Conservation (phyloP, 345 rosid genomes). For the Excoecaria cochinchinensis region DNA sequence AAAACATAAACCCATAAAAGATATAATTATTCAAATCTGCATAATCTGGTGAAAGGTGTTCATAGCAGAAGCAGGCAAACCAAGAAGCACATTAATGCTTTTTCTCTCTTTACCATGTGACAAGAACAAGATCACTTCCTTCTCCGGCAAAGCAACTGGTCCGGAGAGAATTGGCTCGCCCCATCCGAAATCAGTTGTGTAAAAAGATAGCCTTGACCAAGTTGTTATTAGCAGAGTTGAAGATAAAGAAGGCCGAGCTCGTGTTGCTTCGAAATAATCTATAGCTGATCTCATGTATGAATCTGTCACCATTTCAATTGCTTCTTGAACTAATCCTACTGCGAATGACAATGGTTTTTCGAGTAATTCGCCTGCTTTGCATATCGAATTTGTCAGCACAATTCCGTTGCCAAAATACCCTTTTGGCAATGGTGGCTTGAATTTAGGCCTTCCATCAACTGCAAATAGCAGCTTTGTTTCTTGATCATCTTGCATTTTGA, state of each 20-base stretch:
- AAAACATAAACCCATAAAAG: too few species aligned
- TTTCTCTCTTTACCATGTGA: conserved; percentile 79
- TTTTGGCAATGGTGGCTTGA: conserved; percentile 71
- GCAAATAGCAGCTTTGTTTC: conserved; percentile 82
- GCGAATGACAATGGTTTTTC: conserved; percentile 61
- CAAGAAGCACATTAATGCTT: conserved; percentile 83
- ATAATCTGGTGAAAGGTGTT: conserved; percentile 57
- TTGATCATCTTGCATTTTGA: conserved; percentile 58
- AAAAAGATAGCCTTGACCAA: conserved; percentile 81
- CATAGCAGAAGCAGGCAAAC: conserved; percentile 81
- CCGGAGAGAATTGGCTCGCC: conserved; percentile 80
- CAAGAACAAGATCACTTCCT: conserved; percentile 80
- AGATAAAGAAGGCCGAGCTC: conserved; percentile 79
- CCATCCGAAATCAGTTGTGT: conserved; percentile 89
- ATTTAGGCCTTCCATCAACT: conserved; percentile 82
- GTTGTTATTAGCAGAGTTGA: conserved; percentile 84
- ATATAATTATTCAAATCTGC: conserved; percentile 31
- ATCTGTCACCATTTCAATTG: conserved; percentile 74
- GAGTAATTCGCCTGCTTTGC: conserved; percentile 61
- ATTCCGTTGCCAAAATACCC: conserved; percentile 92
- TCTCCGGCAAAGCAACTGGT: conserved; percentile 88
- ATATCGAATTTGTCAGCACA: conserved; percentile 66
- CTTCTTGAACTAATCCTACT: conserved; percentile 59
- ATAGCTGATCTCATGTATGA: conserved; percentile 92
- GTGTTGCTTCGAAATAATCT: conserved; percentile 82